Conservation (phyloP, 2,329 filamentous ascomycete species). For the Alternaria gansuensis region DNA sequence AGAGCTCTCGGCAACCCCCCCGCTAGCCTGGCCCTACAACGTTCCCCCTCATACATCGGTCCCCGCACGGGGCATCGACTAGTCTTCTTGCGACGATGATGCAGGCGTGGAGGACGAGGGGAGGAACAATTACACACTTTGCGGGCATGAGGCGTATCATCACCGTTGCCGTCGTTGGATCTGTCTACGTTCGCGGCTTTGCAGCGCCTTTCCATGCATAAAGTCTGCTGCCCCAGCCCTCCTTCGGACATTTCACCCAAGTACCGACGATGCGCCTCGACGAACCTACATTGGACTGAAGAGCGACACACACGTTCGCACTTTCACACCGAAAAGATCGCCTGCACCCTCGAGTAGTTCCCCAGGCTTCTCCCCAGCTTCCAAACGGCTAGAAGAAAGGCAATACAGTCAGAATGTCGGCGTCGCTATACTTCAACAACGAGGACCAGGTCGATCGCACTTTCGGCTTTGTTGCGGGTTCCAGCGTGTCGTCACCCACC, state of each 20-base stretch:
- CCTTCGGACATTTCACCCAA: not conserved
- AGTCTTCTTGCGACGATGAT: slow-evolving; percentile 3
- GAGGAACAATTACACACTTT: slow-evolving; percentile 8
- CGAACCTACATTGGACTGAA: not conserved
- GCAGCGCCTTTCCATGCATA: slow-evolving; percentile 4
- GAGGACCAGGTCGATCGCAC: slow-evolving; percentile 6
- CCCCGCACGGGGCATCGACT: slow-evolving; percentile 8
- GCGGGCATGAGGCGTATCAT: slow-evolving; percentile 6
- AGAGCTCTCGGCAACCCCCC: not conserved
- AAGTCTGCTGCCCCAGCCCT: slow-evolving; percentile 1
- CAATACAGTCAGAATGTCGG: slow-evolving; percentile 9
- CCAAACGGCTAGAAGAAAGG: not conserved
- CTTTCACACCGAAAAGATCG: no score
- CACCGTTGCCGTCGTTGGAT: slow-evolving; percentile 2
- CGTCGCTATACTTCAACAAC: not conserved
- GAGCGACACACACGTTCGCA: not conserved
- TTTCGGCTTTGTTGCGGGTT: not conserved
- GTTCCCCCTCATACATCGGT: slow-evolving; percentile 3
- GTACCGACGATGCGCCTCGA: slow-evolving; percentile 1
- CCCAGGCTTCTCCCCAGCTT: not conserved
- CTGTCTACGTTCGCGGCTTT: not conserved
- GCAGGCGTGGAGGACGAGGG: slow-evolving; percentile 6
- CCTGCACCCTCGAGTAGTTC: not conserved
- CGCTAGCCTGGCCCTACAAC: slow-evolving; percentile 3
- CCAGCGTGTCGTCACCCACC: not conserved